phyloP scores from a whole-genome alignment of 2,329 filamentous ascomycete species.

The Aspergillus melleus region DNA sequence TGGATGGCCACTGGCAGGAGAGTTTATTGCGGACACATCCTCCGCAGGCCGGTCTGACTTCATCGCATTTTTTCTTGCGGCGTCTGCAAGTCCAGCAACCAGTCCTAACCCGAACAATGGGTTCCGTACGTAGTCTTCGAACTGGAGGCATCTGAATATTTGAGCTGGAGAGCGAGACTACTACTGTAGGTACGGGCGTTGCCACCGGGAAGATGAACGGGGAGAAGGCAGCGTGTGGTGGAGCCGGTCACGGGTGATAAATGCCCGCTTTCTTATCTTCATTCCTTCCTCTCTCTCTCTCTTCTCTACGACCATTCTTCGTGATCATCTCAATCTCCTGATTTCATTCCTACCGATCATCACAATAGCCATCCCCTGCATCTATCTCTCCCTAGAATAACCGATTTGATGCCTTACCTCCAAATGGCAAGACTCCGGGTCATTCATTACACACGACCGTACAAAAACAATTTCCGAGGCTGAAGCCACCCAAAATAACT shows the following conservation, averaged over 20 bases:
- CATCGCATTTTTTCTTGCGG: conserved; percentile 38
- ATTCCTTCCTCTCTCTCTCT: too few relatives aligned
- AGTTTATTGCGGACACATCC: conserved; percentile 32
- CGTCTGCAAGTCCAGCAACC: conserved; percentile 34
- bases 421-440: not conserved
- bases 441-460: not conserved
- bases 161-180: not conserved
- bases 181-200: not conserved
- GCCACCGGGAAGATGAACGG: not conserved
- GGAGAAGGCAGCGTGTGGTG: not conserved
- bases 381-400: too few relatives aligned
- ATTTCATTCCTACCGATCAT: too few relatives aligned
- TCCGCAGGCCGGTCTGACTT: conserved; percentile 35
- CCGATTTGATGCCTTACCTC: too few relatives aligned
- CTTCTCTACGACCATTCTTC: too few relatives aligned
- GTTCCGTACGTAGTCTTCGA: conserved; percentile 25
- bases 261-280: not conserved
- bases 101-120: conserved; percentile 32
- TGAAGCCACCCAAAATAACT: conserved; percentile 9
- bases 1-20: conserved; percentile 28
- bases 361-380: too few relatives aligned
- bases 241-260: not conserved
- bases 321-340: too few relatives aligned
- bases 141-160: conserved; percentile 24
- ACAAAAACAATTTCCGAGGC: conserved; percentile 8